Percentiles rank a stretch among this genome's conserved stretches.
Evolutionary conservation across 129 eudicot genomes (phyloP).

Genomic region (Centella asiatica): DNA sequence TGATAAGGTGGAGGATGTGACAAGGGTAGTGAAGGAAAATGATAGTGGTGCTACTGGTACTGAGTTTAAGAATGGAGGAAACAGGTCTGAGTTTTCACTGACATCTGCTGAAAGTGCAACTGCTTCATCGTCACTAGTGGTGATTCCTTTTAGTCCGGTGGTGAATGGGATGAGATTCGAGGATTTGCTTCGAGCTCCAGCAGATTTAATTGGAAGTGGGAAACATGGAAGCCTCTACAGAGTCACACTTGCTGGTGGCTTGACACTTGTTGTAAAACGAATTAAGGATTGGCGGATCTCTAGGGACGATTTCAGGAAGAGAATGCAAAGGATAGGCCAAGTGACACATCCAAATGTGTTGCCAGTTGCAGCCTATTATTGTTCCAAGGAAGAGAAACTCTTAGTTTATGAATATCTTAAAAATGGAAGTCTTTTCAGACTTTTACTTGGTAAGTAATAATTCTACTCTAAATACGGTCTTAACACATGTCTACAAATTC

Average conservation of each 20-base stretch:
- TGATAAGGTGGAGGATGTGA: slow-evolving; percentile 1
- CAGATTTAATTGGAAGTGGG: slow-evolving; percentile 62
- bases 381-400: slow-evolving; percentile 65
- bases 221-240: slow-evolving; percentile 63
- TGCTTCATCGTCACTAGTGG: slow-evolving; percentile 38
- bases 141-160: slow-evolving; percentile 51
- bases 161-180: slow-evolving; percentile 54
- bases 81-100: slow-evolving; percentile 56
- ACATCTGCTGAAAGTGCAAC: slow-evolving; percentile 51
- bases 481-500: too few species aligned
- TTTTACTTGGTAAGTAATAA: slow-evolving; percentile 67
- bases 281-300: slow-evolving; percentile 59
- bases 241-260: slow-evolving; percentile 32
- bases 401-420: slow-evolving; percentile 59
- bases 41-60: slow-evolving; percentile 28
- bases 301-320: slow-evolving; percentile 51
- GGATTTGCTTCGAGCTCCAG: slow-evolving; percentile 65
- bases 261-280: slow-evolving; percentile 53
- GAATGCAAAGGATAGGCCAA: slow-evolving; percentile 51
- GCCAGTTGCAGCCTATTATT: slow-evolving; percentile 57
- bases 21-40: slow-evolving; percentile 18
- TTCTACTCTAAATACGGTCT: neutral
- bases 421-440: slow-evolving; percentile 59
- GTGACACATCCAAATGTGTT: slow-evolving; percentile 52
- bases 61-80: slow-evolving; percentile 26